Evolutionary conservation across 306 rosid species (phyloP).

Genomic region (Quillaja saponaria): DNA sequence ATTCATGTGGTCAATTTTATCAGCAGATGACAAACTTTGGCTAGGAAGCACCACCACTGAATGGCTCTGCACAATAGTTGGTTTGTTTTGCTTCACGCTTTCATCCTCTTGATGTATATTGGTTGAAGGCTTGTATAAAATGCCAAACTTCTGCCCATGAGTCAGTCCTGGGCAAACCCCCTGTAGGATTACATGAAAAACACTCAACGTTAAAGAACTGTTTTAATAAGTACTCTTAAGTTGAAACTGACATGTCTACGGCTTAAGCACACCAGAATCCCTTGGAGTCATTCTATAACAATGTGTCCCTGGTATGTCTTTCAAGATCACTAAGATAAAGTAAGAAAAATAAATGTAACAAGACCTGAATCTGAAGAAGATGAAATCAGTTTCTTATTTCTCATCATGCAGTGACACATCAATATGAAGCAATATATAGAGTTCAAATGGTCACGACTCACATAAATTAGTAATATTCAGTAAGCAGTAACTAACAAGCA

Average conservation of each 20-base stretch:
- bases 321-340: too few species aligned
- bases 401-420: conserved; percentile 11
- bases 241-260: too few species aligned
- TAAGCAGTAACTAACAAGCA: conserved; percentile 20
- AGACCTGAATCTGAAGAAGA: conserved; percentile 23
- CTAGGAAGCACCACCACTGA: conserved; percentile 39
- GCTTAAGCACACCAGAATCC: too few species aligned
- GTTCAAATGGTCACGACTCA: background rate
- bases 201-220: conserved; percentile 4
- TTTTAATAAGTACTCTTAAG: too few species aligned
- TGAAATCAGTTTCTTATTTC: conserved; percentile 11
- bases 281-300: too few species aligned
- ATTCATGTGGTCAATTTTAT: conserved; percentile 33
- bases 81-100: conserved; percentile 41
- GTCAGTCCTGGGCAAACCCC: conserved; percentile 83
- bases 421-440: conserved; percentile 20
- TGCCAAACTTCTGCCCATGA: conserved; percentile 75
- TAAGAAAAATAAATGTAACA: conserved; percentile 20
- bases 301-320: too few species aligned
- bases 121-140: conserved; percentile 45
- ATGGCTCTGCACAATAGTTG: conserved; percentile 46
- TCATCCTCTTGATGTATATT: conserved; percentile 39
- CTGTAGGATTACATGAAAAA: conserved; percentile 50
- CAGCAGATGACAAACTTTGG: conserved; percentile 37
- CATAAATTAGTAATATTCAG: conserved; percentile 11